Evolutionary conservation across 148 eudicot genomes (phyloP), one percentile per base, ranked within the genome.

Genomic region (Simmondsia chinensis): DNA sequence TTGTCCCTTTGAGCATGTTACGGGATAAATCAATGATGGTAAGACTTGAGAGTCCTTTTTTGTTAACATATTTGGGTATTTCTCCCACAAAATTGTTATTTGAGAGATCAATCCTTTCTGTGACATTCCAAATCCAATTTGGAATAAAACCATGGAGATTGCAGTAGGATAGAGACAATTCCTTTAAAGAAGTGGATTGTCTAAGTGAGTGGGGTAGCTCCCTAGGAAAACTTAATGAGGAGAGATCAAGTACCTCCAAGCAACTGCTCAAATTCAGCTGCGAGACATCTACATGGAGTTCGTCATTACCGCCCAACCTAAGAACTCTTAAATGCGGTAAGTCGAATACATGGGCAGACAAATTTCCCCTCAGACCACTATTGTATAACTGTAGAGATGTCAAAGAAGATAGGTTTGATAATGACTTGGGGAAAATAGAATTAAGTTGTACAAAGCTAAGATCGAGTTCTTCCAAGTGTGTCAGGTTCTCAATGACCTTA

Each of bases 201-300:
- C 41, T 33, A 7, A 59, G 58, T 9, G 59, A 49, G 31, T 57
- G 3, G 8, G 72, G 67, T 22, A 67, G 44, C 20, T 39, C 17
- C 4, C 54, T 28, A 0, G 29, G 20, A 15, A 67, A 55, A 16
- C 29, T 45, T 10, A 38, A 52, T 1, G 0, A 1, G 3, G 14
- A 7, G 18, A 68, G 45, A 26, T 33, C 37, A 7, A 68, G 9
- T 14, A 13, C 1, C 15, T 39, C 30, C n/a, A 56, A 26, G 4
- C 50, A 58, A 10, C 57, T 57, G 12, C 45, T 50, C 23, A 50
- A 62, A 16, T 56, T 50, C 25, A 21, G 12, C 13, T 24, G 29
- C 1, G 29, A 25, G 21, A 38, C 50, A 46, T 40, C 6, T 9
- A 46, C 23, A n/a, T 32, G 21, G 21, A 56, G 28, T 4, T 4